These are phyloP conservation scores for Corniculantispora saksenae DNA, from an alignment of 2,329 filamentous ascomycete genomes.

Conservation along the genomic window DNA sequence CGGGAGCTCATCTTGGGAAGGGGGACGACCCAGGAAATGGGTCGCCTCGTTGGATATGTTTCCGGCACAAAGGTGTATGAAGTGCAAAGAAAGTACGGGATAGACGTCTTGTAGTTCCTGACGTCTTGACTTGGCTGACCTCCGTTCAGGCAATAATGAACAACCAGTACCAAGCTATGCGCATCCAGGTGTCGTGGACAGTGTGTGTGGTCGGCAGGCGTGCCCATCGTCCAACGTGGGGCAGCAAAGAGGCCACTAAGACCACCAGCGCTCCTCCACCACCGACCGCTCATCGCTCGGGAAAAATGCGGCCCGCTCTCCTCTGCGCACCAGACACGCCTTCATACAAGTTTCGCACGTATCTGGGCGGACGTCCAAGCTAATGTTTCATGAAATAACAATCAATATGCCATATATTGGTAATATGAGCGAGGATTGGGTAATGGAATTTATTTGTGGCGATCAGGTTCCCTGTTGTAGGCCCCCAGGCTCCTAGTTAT, in stretches of 20 bases:
- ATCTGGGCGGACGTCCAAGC: not conserved
- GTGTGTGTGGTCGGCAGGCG: slow-evolving; percentile 8
- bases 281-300: slow-evolving; percentile 3
- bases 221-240: slow-evolving; percentile 15
- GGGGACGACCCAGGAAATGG: slow-evolving; percentile 34
- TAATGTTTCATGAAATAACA: not conserved
- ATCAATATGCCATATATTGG: no score
- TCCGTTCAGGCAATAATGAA: not conserved
- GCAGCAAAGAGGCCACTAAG: slow-evolving; percentile 17
- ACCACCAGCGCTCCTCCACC: not conserved
- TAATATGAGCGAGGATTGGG: no score
- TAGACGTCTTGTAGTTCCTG: not conserved
- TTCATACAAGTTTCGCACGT: no score
- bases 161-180: slow-evolving; percentile 15
- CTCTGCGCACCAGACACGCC: no score
- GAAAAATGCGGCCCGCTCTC: slow-evolving; percentile 16
- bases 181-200: slow-evolving; percentile 10
- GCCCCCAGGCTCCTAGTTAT: no score
- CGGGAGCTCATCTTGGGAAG: slow-evolving; percentile 42
- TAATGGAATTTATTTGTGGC: no score
- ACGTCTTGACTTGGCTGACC: not conserved
- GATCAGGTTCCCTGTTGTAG: no score
- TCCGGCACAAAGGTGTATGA: not conserved
- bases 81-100: not conserved
- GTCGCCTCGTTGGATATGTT: slow-evolving; percentile 30